These are phyloP conservation scores for Solanum hybrid DNA, from an alignment of 305 asterid species.

Conservation along the genomic window DNA sequence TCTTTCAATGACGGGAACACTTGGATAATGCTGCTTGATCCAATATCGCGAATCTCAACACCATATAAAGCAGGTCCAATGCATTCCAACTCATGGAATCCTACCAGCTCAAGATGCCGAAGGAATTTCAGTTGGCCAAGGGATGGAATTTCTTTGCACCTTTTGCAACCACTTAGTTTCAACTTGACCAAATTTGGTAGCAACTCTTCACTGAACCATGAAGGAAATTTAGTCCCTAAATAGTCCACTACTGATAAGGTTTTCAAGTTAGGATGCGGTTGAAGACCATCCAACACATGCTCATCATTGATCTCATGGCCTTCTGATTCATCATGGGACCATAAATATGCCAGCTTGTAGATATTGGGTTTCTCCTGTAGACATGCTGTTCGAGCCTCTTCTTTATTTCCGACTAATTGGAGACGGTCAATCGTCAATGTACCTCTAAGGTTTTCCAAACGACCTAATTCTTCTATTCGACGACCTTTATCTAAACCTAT, in stretches of 20 bases:
- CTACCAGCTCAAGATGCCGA: background rate
- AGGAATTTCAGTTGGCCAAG: conserved; percentile 31
- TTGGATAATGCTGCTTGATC: background rate
- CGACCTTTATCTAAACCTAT: conserved; percentile 1
- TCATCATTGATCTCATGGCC: background rate
- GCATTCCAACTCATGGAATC: background rate
- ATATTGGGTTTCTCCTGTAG: conserved; percentile 2
- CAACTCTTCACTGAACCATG: conserved; percentile 8
- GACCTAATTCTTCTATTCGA: conserved; percentile 5
- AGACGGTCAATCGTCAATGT: background rate
- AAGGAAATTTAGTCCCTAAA: conserved; percentile 11
- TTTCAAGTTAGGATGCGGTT: conserved; percentile 20
- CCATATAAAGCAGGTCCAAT: conserved; percentile 22
- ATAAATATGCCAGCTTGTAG: background rate
- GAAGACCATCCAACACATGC: conserved; percentile 26
- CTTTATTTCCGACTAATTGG: conserved; percentile 1
- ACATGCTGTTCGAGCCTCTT: conserved; percentile 10
- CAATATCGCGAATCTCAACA: no score
- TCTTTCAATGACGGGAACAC: conserved; percentile 16
- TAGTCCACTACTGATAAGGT: background rate
- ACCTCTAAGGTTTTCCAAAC: conserved; percentile 5
- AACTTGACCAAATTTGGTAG: background rate
- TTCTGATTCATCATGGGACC: background rate
- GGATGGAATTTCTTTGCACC: conserved; percentile 18
- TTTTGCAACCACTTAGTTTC: background rate